These are phyloP conservation scores for Lachancea cidri DNA, from an alignment of 805 yeast species.

Conservation along the genomic window DNA sequence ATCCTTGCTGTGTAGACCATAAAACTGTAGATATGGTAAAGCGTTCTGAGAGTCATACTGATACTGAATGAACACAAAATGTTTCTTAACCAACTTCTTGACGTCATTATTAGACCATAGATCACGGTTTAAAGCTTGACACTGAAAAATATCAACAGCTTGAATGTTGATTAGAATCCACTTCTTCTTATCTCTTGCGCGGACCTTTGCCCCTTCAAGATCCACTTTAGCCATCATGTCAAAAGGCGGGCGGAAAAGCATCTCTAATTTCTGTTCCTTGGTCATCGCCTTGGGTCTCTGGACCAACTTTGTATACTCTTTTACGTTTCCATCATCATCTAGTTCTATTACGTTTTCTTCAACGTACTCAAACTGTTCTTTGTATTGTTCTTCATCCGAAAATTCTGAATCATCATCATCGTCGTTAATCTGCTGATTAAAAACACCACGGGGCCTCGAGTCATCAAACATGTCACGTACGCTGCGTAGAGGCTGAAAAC, in stretches of 20 bases:
- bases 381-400: constrained; percentile 34
- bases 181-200: constrained; percentile 56
- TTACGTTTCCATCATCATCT: constrained; percentile 35
- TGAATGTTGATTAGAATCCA: constrained; percentile 91
- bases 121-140: constrained; percentile 89
- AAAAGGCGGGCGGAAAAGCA: constrained; percentile 88
- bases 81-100: constrained; percentile 55
- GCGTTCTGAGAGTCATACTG: constrained; percentile 76
- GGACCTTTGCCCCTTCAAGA: constrained; percentile 65
- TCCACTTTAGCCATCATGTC: constrained; percentile 68
- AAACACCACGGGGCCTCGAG: constrained; percentile 32
- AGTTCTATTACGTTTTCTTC: constrained; percentile 31
- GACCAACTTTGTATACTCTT: constrained; percentile 28
- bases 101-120: constrained; percentile 75
- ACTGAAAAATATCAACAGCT: constrained; percentile 75
- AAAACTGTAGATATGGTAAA: constrained; percentile 61
- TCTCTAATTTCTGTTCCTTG: constrained; percentile 58
- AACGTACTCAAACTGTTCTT: constrained; percentile 30
- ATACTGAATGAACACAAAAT: constrained; percentile 83
- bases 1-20: constrained; percentile 49
- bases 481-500: constrained; percentile 22
- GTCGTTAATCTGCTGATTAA: constrained; percentile 33
- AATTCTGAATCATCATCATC: constrained; percentile 35
- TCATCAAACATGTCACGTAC: constrained; percentile 32
- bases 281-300: constrained; percentile 22